phyloP scores from a whole-genome alignment of 306 rosid species.

The Fragaria vesca region DNA sequence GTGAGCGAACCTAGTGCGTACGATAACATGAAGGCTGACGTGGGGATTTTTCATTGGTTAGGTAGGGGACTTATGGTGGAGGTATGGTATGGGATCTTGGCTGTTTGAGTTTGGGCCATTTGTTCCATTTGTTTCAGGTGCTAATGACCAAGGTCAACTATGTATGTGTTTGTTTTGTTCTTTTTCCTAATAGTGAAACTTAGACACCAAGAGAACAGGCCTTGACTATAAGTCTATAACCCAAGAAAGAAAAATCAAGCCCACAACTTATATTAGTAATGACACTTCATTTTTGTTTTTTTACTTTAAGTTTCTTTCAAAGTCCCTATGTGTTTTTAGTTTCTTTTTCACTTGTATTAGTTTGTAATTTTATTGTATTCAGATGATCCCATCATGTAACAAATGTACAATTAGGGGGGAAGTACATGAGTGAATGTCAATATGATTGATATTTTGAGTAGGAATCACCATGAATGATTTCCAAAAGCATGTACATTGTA shows the following conservation, averaged over 20 bases:
- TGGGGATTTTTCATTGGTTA: not conserved
- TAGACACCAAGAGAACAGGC: not conserved
- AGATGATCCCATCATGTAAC: not conserved
- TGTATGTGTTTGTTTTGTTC: not conserved
- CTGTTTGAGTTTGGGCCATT: not conserved
- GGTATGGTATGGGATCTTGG: not conserved
- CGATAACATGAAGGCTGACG: slow-evolving; percentile 16
- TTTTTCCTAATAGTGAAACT: not conserved
- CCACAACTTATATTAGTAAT: too few species aligned
- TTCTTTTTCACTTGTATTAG: not conserved
- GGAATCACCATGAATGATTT: not conserved
- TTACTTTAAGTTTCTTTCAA: too few species aligned
- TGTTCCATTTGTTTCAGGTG: not conserved
- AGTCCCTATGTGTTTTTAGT: too few species aligned
- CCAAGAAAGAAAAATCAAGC: not conserved
- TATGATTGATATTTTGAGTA: not conserved
- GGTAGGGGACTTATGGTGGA: not conserved
- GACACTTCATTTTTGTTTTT: too few species aligned
- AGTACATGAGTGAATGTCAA: not conserved
- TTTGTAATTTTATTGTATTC: not conserved
- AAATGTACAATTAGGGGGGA: not conserved
- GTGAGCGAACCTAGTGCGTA: slow-evolving; percentile 23
- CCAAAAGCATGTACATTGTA: not conserved
- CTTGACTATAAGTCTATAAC: not conserved
- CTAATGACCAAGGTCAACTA: not conserved